Base-by-base conservation (phyloP, 257 asterid genomes). In the Paraleonurus japonicus region DNA sequence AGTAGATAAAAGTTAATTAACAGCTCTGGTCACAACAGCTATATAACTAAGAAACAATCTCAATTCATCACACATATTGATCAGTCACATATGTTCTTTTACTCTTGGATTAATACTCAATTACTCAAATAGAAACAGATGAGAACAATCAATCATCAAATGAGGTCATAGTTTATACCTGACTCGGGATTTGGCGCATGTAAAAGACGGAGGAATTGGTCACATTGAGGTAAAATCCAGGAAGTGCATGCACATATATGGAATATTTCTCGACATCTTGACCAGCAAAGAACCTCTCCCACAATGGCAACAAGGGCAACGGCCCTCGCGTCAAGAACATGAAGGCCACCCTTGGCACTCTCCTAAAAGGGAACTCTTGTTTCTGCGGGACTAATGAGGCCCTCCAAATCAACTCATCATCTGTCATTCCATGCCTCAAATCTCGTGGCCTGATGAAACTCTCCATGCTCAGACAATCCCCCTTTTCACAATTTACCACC, bases 381-480 rank as follows among this genome's bases (percentile, higher is more conserved):
- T 86, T 89, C 35, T 82, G 76, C 30, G 99, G 97, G 67, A 92
- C 96, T 74, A 95, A 55, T 12, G 99, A 86, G 24, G 98, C 97
- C 84, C 99, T 88, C 99, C 99, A 95, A 58, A 92, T 83, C 84
- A 95, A 70, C 83, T 95, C 97, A 4, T 80, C 89, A 75, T 95
- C 99, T 3, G 80, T 78, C 97, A 95, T 83, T 15, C 77, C 75
- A 57, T 95, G 98, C 75, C 39, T 80, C 83, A 88, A 79, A 63
- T 78, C 85, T 47, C 54, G 70, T 3, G 83, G 96, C 77, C 84
- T 58, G 5, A 78, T 33, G 61, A 91, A 89, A 73, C 85, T 82
- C 72, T 75, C 81, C 83, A 86, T 76, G 74, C 92, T 82, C 76
- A 81, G 64, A 61, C 88, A 86, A 80, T 78, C 88, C 61, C 86